phyloP scores from a whole-genome alignment of 2,329 filamentous ascomycete genomes.

The Sphaerulina vaccinii region DNA sequence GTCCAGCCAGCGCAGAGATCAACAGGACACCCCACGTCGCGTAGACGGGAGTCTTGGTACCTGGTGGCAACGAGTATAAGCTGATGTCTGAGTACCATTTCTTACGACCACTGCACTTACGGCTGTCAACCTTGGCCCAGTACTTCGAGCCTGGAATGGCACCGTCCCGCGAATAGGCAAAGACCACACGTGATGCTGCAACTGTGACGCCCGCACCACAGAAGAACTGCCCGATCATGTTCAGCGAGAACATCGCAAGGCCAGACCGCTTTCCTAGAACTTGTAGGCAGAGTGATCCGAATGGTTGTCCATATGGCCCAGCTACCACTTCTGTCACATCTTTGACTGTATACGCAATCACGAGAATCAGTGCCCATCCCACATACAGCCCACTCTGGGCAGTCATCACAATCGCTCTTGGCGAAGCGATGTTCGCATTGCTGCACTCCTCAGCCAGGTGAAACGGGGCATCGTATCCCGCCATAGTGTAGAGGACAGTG shows the following conservation, averaged over 20 bases:
- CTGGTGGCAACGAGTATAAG: too few relatives aligned
- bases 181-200: constrained; percentile 33
- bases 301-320: constrained; percentile 35
- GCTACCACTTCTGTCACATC: constrained; percentile 34
- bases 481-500: constrained; percentile 49
- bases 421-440: constrained; percentile 37
- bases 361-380: constrained; percentile 33
- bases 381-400: constrained; percentile 32
- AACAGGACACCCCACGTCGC: constrained; percentile 35
- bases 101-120: too few relatives aligned
- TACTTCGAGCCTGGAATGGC: constrained; percentile 31
- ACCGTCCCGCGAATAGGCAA: constrained; percentile 36
- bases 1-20: constrained; percentile 30
- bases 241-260: constrained; percentile 36
- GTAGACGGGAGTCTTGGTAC: constrained; percentile 35
- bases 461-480: constrained; percentile 37
- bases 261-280: constrained; percentile 34
- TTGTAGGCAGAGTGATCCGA: constrained; percentile 36
- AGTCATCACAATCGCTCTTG: constrained; percentile 38
- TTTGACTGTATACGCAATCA: constrained; percentile 36
- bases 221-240: constrained; percentile 36
- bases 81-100: too few relatives aligned
- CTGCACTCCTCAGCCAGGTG: constrained; percentile 38
- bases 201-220: constrained; percentile 36
- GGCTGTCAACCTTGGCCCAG: constrained; percentile 34